phyloP scores from a whole-genome alignment of 2,329 filamentous ascomycete species.

The Beauveria varroae region DNA sequence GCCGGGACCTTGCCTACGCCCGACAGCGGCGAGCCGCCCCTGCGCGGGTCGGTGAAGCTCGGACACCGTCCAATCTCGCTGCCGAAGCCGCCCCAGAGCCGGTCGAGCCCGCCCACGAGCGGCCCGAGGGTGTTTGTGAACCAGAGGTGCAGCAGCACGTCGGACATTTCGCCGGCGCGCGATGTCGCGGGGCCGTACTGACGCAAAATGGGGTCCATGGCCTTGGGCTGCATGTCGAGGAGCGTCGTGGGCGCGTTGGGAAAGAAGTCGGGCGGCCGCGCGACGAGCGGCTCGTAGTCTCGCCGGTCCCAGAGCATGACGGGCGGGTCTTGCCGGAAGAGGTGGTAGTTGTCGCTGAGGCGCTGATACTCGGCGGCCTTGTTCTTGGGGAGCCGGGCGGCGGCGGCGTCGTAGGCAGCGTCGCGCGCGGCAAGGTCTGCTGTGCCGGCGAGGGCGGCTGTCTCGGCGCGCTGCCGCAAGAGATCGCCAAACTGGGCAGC shows the following conservation, averaged over 20 bases:
- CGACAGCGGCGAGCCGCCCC: slow-evolving; percentile 36
- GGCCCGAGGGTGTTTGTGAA: slow-evolving; percentile 38
- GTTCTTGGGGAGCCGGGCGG: slow-evolving; percentile 28
- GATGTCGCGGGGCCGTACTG: slow-evolving; percentile 32
- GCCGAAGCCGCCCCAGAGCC: slow-evolving; percentile 51
- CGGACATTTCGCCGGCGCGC: slow-evolving; percentile 42
- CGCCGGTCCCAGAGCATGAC: slow-evolving; percentile 63
- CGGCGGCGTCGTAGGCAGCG: slow-evolving; percentile 25
- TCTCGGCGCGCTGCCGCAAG: slow-evolving; percentile 24
- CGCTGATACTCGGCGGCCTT: slow-evolving; percentile 29
- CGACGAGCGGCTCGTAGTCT: slow-evolving; percentile 59
- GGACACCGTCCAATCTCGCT: slow-evolving; percentile 43
- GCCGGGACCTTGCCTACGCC: slow-evolving; percentile 30
- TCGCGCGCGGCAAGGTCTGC: slow-evolving; percentile 22
- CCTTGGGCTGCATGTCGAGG: slow-evolving; percentile 59
- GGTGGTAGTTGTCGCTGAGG: slow-evolving; percentile 46
- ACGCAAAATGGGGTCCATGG: slow-evolving; percentile 40
- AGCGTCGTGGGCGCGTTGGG: slow-evolving; percentile 52
- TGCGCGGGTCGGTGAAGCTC: slow-evolving; percentile 38
- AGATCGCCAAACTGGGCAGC: slow-evolving; percentile 22
- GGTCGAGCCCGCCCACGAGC: slow-evolving; percentile 38
- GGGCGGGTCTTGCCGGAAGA: slow-evolving; percentile 37
- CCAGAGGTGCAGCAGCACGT: slow-evolving; percentile 36
- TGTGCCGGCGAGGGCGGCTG: slow-evolving; percentile 16
- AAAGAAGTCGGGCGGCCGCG: slow-evolving; percentile 55